Evolutionary conservation across 2,329 filamentous ascomycete genomes (phyloP).

Genomic region (Aspergillus japonicus): DNA sequence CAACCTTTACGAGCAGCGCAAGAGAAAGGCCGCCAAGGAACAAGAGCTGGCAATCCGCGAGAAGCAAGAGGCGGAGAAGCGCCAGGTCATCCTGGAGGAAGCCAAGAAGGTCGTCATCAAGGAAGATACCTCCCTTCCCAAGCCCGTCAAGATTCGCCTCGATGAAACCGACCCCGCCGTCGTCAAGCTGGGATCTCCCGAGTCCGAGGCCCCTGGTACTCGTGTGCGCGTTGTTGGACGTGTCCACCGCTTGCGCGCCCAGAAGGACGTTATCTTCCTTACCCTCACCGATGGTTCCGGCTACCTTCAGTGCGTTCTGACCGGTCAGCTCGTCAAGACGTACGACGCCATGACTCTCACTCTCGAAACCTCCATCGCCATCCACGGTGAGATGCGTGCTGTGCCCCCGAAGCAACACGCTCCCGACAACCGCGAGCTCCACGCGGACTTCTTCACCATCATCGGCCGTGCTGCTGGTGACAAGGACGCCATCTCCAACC

Average conservation of each 20-base stretch:
- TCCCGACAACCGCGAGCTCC: conserved; percentile 80
- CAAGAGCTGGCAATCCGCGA: conserved; percentile 69
- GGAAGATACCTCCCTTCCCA: conserved; percentile 71
- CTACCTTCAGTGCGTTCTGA: conserved; percentile 79
- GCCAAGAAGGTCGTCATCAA: conserved; percentile 72
- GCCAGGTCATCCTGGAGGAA: conserved; percentile 71
- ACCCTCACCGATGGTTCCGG: conserved; percentile 83
- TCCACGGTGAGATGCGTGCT: conserved; percentile 79
- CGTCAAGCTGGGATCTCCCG: conserved; percentile 54
- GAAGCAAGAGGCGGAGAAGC: conserved; percentile 69
- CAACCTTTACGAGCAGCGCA: conserved; percentile 70
- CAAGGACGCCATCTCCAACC: conserved; percentile 89
- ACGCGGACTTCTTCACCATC: conserved; percentile 84
- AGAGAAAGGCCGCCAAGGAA: conserved; percentile 82
- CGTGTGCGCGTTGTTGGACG: conserved; percentile 78
- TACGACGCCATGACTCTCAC: conserved; percentile 86
- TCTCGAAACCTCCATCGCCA: conserved; percentile 80
- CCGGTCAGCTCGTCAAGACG: conserved; percentile 81
- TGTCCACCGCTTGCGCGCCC: conserved; percentile 75
- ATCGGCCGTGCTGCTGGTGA: conserved; percentile 77
- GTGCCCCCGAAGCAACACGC: conserved; percentile 76
- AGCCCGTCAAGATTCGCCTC: conserved; percentile 73
- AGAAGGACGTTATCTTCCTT: conserved; percentile 84
- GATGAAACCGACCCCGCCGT: conserved; percentile 64
- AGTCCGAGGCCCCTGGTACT: conserved; percentile 63